A percentile compares a stretch with the other conserved stretches of the same genome.
These are phyloP conservation scores for Begonia fuchsioides DNA, from an alignment of 306 rosid species.

Conservation along the genomic window DNA sequence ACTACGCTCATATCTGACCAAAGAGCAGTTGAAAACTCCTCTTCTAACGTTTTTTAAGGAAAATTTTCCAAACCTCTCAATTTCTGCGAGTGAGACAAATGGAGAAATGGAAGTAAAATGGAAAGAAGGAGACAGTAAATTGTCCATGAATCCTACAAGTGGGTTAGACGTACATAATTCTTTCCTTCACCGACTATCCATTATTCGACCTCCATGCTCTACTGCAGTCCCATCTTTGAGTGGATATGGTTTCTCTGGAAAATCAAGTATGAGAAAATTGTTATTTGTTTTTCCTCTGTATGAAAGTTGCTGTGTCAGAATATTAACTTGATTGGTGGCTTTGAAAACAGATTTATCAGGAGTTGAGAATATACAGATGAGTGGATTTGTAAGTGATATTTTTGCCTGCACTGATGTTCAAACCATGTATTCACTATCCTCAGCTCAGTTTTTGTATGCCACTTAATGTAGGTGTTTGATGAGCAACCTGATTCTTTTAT, in stretches of 20 bases:
- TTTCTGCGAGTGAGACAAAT: constrained; percentile 20
- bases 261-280: constrained; percentile 27
- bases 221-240: constrained; percentile 32
- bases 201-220: constrained; percentile 41
- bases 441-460: constrained; percentile 6
- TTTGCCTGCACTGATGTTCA: not conserved
- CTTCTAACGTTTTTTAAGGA: constrained; percentile 30
- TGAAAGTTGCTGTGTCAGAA: constrained; percentile 11
- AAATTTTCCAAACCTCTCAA: constrained; percentile 36
- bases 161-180: constrained; percentile 27
- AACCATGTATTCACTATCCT: not conserved
- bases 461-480: constrained; percentile 36
- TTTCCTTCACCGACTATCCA: constrained; percentile 42
- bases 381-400: constrained; percentile 46
- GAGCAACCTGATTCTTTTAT: constrained; percentile 50
- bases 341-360: constrained; percentile 44
- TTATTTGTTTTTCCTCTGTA: not conserved
- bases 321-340: constrained; percentile 28
- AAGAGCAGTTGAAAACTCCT: constrained; percentile 46
- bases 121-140: constrained; percentile 15
- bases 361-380: constrained; percentile 31
- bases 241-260: constrained; percentile 47
- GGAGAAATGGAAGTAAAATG: constrained; percentile 34
- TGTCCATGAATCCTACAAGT: constrained; percentile 17
- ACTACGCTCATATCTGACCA: constrained; percentile 41